phyloP scores from a whole-genome alignment of 2,329 filamentous ascomycete species.

The Pseudofabraea citricarpa region DNA sequence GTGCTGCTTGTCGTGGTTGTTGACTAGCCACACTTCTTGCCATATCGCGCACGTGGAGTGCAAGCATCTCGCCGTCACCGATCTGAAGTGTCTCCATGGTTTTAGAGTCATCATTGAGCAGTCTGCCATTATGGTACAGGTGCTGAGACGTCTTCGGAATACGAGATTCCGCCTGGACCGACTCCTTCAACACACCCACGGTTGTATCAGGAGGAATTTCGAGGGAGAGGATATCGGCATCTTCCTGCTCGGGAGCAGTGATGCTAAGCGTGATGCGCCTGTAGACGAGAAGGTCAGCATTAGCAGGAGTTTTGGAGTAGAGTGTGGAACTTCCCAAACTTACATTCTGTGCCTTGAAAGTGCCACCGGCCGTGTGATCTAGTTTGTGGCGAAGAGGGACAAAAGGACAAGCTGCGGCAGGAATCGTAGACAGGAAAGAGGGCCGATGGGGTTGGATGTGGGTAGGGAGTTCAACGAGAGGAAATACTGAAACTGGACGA shows the following conservation, averaged over 20 bases:
- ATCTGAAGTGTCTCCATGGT: slow-evolving; percentile 80
- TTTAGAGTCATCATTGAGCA: slow-evolving; percentile 71
- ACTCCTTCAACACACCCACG: slow-evolving; percentile 78
- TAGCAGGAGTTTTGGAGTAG: too few relatives aligned
- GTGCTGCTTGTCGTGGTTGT: slow-evolving; percentile 28
- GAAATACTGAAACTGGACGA: too few relatives aligned
- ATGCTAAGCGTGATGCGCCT: slow-evolving; percentile 89
- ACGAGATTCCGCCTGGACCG: slow-evolving; percentile 77
- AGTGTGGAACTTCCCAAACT: too few relatives aligned
- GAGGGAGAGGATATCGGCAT: slow-evolving; percentile 67
- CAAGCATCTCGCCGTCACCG: slow-evolving; percentile 86
- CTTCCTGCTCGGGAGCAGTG: slow-evolving; percentile 63
- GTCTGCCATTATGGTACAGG: slow-evolving; percentile 84
- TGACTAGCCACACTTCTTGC: slow-evolving; percentile 39
- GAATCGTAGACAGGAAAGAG: too few relatives aligned
- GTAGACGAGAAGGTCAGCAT: slow-evolving; percentile 8
- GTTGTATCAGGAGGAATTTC: slow-evolving; percentile 82
- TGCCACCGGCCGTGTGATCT: too few relatives aligned
- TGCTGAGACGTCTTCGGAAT: slow-evolving; percentile 71
- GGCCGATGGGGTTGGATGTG: too few relatives aligned
- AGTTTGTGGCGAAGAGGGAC: too few relatives aligned
- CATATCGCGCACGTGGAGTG: slow-evolving; percentile 69
- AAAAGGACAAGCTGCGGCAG: too few relatives aligned
- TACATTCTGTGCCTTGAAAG: too few relatives aligned
- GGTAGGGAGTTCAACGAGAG: too few relatives aligned